Evolutionary conservation across 192 early-diverging fungal species (phyloP).

Genomic region (Allomyces javanicus): DNA sequence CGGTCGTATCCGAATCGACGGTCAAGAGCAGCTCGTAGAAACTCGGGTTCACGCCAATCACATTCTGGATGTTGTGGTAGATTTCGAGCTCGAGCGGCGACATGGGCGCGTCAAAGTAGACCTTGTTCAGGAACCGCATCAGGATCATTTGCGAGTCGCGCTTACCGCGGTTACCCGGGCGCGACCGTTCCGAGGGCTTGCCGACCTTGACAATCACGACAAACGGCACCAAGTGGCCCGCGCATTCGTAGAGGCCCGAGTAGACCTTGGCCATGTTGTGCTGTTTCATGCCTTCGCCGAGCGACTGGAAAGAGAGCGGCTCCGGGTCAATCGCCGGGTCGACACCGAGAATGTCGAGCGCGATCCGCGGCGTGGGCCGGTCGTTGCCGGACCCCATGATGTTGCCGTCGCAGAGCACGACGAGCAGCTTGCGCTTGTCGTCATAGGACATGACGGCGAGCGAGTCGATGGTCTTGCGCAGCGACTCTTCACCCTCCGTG

Average conservation of each 20-base stretch:
- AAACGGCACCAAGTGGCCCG: conserved; percentile 77
- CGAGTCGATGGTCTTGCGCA: conserved; percentile 67
- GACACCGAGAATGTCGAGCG: conserved; percentile 75
- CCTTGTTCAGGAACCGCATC: conserved; percentile 80
- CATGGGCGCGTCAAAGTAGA: conserved; percentile 81
- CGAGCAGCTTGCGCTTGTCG: conserved; percentile 70
- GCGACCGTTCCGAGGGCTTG: conserved; percentile 56
- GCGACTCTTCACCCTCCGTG: conserved; percentile 71
- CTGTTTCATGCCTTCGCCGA: conserved; percentile 79
- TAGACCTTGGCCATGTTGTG: conserved; percentile 92
- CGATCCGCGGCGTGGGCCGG: conserved; percentile 85
- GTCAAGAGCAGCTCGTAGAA: conserved; percentile 60
- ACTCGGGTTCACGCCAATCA: conserved; percentile 72
- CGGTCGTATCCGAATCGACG: conserved; percentile 70
- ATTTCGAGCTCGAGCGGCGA: conserved; percentile 85
- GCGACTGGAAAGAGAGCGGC: conserved; percentile 56
- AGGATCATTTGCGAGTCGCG: conserved; percentile 91
- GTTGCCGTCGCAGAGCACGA: conserved; percentile 76
- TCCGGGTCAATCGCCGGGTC: conserved; percentile 57
- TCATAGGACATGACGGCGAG: conserved; percentile 57
- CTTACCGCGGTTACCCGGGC: conserved; percentile 93
- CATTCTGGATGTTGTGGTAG: conserved; percentile 90
- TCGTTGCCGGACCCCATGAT: conserved; percentile 95
- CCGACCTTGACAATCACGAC: conserved; percentile 89
- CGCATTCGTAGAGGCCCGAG: conserved; percentile 77